phyloP scores from a whole-genome alignment of 176 grass and related monocot species.

The Elymus sibiricus region DNA sequence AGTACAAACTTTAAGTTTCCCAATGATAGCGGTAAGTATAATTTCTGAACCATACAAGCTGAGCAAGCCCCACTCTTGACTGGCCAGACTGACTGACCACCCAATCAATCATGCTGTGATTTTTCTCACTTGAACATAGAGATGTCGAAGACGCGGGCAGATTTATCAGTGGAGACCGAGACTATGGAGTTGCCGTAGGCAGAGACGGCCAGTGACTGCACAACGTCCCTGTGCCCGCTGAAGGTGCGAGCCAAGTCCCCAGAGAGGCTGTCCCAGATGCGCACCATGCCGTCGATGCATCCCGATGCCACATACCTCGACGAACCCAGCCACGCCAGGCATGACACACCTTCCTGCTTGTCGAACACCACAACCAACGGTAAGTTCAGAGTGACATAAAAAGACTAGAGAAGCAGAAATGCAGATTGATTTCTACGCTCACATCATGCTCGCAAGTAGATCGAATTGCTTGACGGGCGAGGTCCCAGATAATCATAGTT shows the following conservation, averaged over 20 bases:
- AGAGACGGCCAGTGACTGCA: constrained; percentile 57
- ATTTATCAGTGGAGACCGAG: constrained; percentile 61
- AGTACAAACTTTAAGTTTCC: too few relatives aligned
- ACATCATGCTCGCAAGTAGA: constrained; percentile 79
- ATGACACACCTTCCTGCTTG: constrained; percentile 62
- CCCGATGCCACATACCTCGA: constrained; percentile 76
- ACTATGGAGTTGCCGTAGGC: constrained; percentile 43
- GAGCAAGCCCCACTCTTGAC: background rate
- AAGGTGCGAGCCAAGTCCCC: constrained; percentile 50
- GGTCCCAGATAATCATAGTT: constrained; percentile 65
- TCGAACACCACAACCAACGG: background rate
- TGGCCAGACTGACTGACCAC: too few relatives aligned
- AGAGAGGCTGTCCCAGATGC: constrained; percentile 86
- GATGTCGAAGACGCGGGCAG: constrained; percentile 45
- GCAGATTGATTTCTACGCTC: background rate
- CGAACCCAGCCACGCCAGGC: constrained; percentile 27
- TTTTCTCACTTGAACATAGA: constrained; percentile 38
- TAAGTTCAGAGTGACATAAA: background rate
- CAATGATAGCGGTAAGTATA: too few relatives aligned
- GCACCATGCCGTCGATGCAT: constrained; percentile 68
- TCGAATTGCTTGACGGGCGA: constrained; percentile 25
- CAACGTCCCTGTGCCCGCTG: constrained; percentile 46
- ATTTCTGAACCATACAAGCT: background rate
- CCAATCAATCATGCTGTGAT: background rate
- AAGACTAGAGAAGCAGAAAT: too few relatives aligned